These are phyloP conservation scores for Hymenoscyphus occultus DNA, from an alignment of 2,329 filamentous ascomycete species.

Conservation along the genomic window DNA sequence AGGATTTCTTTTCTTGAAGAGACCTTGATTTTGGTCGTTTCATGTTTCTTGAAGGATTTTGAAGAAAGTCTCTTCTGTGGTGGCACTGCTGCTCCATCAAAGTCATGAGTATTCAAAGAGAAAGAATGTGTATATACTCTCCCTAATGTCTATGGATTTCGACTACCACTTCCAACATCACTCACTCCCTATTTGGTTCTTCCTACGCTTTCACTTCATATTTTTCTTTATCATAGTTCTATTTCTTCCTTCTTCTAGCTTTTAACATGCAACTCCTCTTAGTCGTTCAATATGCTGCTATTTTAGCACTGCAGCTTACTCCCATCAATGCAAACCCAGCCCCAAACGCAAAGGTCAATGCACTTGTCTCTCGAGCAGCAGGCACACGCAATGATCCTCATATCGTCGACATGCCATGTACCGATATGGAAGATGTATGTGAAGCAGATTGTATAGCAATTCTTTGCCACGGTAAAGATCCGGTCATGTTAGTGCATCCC, in stretches of 20 bases:
- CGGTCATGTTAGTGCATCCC: background rate
- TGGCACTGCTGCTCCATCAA: background rate
- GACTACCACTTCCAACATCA: background rate
- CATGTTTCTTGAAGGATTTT: background rate
- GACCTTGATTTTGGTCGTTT: background rate
- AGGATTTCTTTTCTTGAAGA: background rate
- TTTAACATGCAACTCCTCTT: slow-evolving; percentile 2
- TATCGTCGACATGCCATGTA: slow-evolving; percentile 5
- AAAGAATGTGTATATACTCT: background rate
- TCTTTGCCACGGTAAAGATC: slow-evolving; percentile 6
- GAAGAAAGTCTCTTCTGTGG: background rate
- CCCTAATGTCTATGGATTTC: background rate
- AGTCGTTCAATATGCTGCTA: background rate
- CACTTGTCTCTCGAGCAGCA: slow-evolving; percentile 3
- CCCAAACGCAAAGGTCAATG: background rate
- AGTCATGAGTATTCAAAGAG: background rate
- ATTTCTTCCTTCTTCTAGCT: background rate
- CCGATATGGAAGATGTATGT: slow-evolving; percentile 6
- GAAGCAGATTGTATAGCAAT: slow-evolving; percentile 8
- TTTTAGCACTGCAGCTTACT: background rate
- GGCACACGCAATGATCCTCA: slow-evolving; percentile 4
- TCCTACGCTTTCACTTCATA: background rate
- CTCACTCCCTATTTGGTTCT: background rate
- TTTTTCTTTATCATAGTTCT: background rate
- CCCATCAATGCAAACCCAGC: slow-evolving; percentile 2